These are phyloP conservation scores for Neopestalotiopsis rosae DNA, from an alignment of 2,329 filamentous ascomycete species.

Conservation along the genomic window DNA sequence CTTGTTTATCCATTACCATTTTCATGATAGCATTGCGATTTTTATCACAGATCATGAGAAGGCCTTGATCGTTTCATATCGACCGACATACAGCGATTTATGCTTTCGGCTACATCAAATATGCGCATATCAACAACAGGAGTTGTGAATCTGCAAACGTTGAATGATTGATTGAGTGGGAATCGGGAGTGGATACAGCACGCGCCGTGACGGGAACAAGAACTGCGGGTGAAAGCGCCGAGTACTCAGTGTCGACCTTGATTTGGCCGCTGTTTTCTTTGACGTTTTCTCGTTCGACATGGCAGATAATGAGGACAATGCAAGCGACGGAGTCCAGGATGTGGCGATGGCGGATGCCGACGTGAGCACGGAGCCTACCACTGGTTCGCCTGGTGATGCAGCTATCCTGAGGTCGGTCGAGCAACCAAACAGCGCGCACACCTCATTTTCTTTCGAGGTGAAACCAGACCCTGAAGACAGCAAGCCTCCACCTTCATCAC, in stretches of 20 bases:
- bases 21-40: not conserved
- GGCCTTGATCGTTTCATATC: not conserved
- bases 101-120: not conserved
- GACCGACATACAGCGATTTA: not conserved
- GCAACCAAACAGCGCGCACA: slow-evolving; percentile 24
- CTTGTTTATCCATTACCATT: not conserved
- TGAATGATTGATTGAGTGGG: slow-evolving; percentile 3
- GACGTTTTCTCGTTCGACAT: not conserved
- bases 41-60: not conserved
- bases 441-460: slow-evolving; percentile 25
- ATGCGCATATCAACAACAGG: slow-evolving; percentile 9
- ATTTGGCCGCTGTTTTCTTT: not conserved
- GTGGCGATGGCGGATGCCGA: slow-evolving; percentile 35
- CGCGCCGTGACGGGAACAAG: not conserved
- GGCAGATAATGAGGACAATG: not conserved
- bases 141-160: not conserved
- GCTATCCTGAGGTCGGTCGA: slow-evolving; percentile 23
- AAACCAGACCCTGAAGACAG: slow-evolving; percentile 32
- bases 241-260: not conserved
- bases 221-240: not conserved
- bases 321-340: slow-evolving; percentile 21
- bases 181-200: not conserved
- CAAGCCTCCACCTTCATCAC: slow-evolving; percentile 29
- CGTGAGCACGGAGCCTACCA: slow-evolving; percentile 23
- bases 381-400: slow-evolving; percentile 25